Base-by-base conservation (phyloP, 306 rosid species). In the Luffa acutangula region DNA sequence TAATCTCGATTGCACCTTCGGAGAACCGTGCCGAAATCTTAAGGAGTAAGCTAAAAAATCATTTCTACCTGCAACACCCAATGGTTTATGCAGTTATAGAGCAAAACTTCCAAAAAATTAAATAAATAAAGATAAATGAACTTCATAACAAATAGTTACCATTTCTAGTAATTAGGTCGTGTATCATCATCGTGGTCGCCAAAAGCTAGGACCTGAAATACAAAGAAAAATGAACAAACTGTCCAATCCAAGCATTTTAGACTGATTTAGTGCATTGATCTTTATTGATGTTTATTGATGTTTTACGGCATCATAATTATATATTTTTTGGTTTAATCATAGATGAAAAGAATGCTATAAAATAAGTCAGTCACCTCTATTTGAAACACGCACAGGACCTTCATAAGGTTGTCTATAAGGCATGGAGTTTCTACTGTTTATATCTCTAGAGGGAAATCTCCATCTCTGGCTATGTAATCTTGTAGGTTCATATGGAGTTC, bases 371-470 rank as follows among this genome's bases (percentile, higher is more conserved):
- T 39, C 31, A 92, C 97, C 93, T 94, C 95, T 89, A 81, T 84
- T 85, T 42, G 89, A 67, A 56, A 89, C 91, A 20, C 95, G 94
- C 77, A 92, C 89, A 9, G 87, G 89, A 82, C 93, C 97, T 46
- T 89, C 95, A 82, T 82, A 93, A 80, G 97, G 97, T 43, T 93
- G 97, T 83, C 91, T 87, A 70, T 79, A 92, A 76, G 97, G 87
- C 82, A 90, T 56, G 71, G 90, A 79, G 71, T 91, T 87, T 82
- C 97, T 83, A 77, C 90, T 90, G 80, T 81, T 88, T 86, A 86
- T 75, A 36, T 90, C 90, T 25, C 87, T 86, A 11, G 95, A 89
- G 80, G 95, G 93, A 89, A 76, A 91, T 82, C 97, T 89, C 97
- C 92, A 89, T 43, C 92, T 93, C 76, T 90, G 97, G 78, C 82